Conservation (phyloP, 2,329 filamentous ascomycete genomes). For the Orbilia brochopaga region DNA sequence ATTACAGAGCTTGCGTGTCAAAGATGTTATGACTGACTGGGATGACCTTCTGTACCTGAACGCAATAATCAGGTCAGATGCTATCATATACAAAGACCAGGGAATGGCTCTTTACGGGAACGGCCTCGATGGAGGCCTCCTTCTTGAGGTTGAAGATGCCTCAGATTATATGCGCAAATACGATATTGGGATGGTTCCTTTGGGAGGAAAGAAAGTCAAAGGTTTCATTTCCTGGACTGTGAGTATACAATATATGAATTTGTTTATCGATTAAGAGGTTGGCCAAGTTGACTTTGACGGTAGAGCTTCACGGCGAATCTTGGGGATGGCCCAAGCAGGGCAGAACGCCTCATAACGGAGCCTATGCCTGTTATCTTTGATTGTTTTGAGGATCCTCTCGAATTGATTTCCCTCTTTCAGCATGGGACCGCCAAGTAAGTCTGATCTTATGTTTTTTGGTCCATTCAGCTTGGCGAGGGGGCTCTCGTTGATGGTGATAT, state of each 20-base stretch:
- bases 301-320: constrained; percentile 27
- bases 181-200: constrained; percentile 31
- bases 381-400: constrained; percentile 27
- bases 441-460: not conserved
- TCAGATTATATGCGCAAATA: not conserved
- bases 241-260: not conserved
- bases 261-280: not conserved
- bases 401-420: constrained; percentile 25
- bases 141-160: constrained; percentile 32
- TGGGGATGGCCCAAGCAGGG: constrained; percentile 4
- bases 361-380: constrained; percentile 37
- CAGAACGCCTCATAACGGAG: constrained; percentile 20
- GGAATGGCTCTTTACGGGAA: constrained; percentile 16
- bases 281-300: not conserved
- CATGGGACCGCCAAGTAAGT: constrained; percentile 36
- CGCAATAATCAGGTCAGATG: constrained; percentile 20
- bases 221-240: constrained; percentile 42
- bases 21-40: constrained; percentile 28
- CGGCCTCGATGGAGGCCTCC: constrained; percentile 28
- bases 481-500: not conserved
- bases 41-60: constrained; percentile 10
- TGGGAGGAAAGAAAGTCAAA: constrained; percentile 32
- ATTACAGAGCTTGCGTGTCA: constrained; percentile 15
- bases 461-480: no score
- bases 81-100: constrained; percentile 16